Conservation (phyloP, 345 rosid genomes). For the Eucalyptus rudis region DNA sequence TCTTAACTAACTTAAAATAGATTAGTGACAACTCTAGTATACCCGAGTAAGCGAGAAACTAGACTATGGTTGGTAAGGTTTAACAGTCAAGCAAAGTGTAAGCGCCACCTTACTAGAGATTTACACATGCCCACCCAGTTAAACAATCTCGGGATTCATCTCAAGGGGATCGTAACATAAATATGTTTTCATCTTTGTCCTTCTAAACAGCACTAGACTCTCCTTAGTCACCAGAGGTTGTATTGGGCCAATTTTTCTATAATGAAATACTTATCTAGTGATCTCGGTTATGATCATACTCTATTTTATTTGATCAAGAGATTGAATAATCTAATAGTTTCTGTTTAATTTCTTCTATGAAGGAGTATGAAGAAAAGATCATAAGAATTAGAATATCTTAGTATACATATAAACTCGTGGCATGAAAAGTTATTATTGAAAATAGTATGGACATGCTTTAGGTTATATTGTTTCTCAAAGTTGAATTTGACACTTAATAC, state of each 20-base stretch:
- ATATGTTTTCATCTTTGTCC: neutral
- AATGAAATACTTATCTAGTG: neutral
- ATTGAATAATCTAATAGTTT: neutral
- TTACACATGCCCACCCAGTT: neutral
- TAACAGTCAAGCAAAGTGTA: neutral
- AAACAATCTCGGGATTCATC: neutral
- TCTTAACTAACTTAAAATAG: too few relatives aligned
- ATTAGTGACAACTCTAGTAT: neutral
- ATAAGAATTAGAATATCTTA: neutral
- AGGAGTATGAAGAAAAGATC: neutral
- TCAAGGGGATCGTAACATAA: fast-evolving
- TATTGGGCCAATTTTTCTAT: neutral
- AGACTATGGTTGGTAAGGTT: neutral
- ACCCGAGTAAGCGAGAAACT: neutral
- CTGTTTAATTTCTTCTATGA: too few relatives aligned
- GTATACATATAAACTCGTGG: neutral
- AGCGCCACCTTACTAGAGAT: neutral
- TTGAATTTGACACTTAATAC: neutral
- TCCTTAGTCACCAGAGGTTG: neutral
- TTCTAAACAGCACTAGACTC: neutral
- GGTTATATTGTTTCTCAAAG: neutral
- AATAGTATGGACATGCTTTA: neutral
- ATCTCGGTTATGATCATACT: neutral
- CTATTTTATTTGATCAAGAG: neutral
- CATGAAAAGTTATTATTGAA: neutral